Conservation (phyloP, 1,139 yeast genomes). For the Hanseniaspora uvarum region DNA sequence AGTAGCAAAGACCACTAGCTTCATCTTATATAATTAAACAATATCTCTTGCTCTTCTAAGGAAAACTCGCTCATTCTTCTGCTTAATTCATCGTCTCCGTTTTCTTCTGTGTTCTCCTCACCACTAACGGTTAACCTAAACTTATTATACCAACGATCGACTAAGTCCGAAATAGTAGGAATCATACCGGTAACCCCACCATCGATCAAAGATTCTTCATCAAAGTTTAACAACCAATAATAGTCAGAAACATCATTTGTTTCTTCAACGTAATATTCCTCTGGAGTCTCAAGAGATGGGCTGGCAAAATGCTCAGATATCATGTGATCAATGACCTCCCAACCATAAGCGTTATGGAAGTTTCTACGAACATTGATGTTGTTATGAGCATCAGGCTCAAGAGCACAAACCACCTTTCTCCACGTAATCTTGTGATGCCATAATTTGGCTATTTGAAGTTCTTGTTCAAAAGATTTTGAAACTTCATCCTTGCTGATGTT, state of each 20-base stretch:
- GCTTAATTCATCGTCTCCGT: background rate
- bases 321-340: constrained; percentile 84
- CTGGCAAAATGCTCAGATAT: constrained; percentile 53
- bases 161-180: constrained; percentile 46
- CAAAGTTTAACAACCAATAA: constrained; percentile 44
- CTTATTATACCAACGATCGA: constrained; percentile 16
- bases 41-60: background rate
- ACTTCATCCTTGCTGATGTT: background rate
- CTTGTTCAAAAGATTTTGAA: constrained; percentile 31
- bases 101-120: background rate
- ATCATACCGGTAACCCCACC: constrained; percentile 66
- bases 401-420: constrained; percentile 80
- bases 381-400: constrained; percentile 92
- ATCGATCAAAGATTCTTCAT: constrained; percentile 46
- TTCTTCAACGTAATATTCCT: constrained; percentile 28
- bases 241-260: constrained; percentile 21
- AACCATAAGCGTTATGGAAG: constrained; percentile 90
- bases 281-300: constrained; percentile 13
- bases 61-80: constrained; percentile 1
- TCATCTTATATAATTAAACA: constrained; percentile 2
- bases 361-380: constrained; percentile 81
- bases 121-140: background rate
- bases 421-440: constrained; percentile 82
- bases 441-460: constrained; percentile 74
- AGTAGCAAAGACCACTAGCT: background rate